Evolutionary conservation across 768 basidiomycete genomes (phyloP).

Genomic region (Mycena crocata): DNA sequence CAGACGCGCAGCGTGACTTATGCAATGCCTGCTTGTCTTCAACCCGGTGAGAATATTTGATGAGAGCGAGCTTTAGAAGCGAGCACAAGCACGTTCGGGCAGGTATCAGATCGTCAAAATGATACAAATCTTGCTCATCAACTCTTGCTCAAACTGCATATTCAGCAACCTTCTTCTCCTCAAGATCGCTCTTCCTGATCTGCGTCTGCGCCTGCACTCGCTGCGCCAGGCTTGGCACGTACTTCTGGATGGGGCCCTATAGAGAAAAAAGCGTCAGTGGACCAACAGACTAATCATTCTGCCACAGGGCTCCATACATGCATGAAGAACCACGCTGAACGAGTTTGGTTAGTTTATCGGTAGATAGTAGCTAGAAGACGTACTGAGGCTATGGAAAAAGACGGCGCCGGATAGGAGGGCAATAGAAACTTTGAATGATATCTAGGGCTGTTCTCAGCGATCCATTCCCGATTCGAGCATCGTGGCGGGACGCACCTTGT

Average conservation of each 20-base stretch:
- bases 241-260: constrained; percentile 25
- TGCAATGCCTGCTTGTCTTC: too few relatives aligned
- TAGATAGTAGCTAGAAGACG: not conserved
- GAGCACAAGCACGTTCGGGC: too few relatives aligned
- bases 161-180: not conserved
- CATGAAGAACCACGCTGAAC: constrained; percentile 23
- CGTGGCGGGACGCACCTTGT: not conserved
- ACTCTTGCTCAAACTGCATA: constrained; percentile 8
- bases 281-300: not conserved
- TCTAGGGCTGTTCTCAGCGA: too few relatives aligned
- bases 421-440: constrained; percentile 35
- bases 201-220: constrained; percentile 21
- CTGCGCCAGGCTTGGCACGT: constrained; percentile 9
- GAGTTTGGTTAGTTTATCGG: not conserved
- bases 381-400: constrained; percentile 20
- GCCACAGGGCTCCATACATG: too few relatives aligned
- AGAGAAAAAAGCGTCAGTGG: not conserved
- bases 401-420: constrained; percentile 30
- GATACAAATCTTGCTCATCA: too few relatives aligned
- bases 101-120: too few relatives aligned
- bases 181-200: constrained; percentile 17
- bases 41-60: too few relatives aligned
- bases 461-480: too few relatives aligned
- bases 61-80: too few relatives aligned
- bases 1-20: too few relatives aligned